Evolutionary conservation across 2,329 filamentous ascomycete species (phyloP), one percentile per base, ranked within the genome.

Genomic region (Aurifilum marmelostoma): DNA sequence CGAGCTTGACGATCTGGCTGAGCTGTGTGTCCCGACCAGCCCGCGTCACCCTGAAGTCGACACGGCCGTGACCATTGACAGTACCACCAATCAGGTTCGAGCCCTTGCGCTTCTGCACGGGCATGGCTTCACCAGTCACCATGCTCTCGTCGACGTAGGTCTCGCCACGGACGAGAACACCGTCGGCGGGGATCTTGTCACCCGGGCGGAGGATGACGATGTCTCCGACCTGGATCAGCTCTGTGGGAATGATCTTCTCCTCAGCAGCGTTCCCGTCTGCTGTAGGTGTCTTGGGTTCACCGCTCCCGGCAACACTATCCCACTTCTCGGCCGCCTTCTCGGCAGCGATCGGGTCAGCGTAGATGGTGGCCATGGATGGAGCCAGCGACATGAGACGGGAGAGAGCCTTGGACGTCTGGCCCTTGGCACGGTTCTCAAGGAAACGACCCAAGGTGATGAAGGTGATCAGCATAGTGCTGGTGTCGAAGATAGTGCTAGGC

Each of bases 51-150:
- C 92, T 89, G 79, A 98, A 96, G 78, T 98, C 96, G 52, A 97
- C 84, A 62, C 95, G 90, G 2, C 96, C 96, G 72, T 94, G 91
- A 32, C 94, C 93, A 77, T 99, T 99, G 76, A 99, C 95, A 2
- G 96, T 98, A 39, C 96, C 96, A 64, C 94, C 96, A 78, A 98
- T 96, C 68, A 99, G 83, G 58, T 88, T 81, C 73, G 89, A 89
- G 11, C 92, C 93, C 75, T 92, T 91, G 73, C 88, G 90, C 81
- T 99, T 99, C 75, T 93, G 89, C 47, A 98, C 94, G 0, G 96
- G 95, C 87, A 97, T 95, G 2, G 96, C 92, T 81, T 99, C 96
- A 73, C 96, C 96, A 7, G 96, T 99, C 63, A 99, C 94, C 95
- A 98, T 98, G 77, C 94, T 97, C 81, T 99, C 96, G 73, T 99